Evolutionary conservation across 805 yeast genomes (phyloP).

Genomic region (Kodamaea kaohsiungensis): DNA sequence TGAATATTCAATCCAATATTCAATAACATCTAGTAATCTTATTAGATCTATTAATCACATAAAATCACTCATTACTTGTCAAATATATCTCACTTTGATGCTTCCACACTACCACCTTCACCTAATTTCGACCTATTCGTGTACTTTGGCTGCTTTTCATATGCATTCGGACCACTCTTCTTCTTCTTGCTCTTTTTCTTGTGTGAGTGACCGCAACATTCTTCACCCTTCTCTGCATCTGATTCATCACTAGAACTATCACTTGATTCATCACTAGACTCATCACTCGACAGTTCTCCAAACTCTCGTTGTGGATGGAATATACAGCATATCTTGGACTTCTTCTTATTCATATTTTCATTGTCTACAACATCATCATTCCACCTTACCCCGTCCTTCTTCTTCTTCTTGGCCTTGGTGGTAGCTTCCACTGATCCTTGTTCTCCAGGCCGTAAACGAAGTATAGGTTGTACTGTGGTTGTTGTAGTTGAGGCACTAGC

Average conservation of each 20-base stretch:
- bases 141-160: slow-evolving; percentile 81
- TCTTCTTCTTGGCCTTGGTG: slow-evolving; percentile 7
- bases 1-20: no score
- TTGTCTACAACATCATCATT: slow-evolving; percentile 84
- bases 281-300: slow-evolving; percentile 43
- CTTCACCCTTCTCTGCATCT: slow-evolving; percentile 46
- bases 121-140: slow-evolving; percentile 18
- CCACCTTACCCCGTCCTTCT: slow-evolving; percentile 72
- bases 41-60: no score
- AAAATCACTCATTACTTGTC: no score
- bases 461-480: slow-evolving; percentile 10
- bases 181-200: slow-evolving; percentile 20
- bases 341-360: slow-evolving; percentile 85
- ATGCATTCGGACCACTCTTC: slow-evolving; percentile 68
- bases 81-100: not conserved
- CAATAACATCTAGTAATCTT: no score
- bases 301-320: slow-evolving; percentile 73
- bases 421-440: slow-evolving; percentile 5
- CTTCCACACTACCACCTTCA: not conserved
- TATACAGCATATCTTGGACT: slow-evolving; percentile 87
- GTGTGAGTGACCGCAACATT: slow-evolving; percentile 26
- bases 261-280: slow-evolving; percentile 29
- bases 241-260: slow-evolving; percentile 38
- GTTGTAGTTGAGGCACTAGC: slow-evolving; percentile 4
- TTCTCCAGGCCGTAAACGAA: slow-evolving; percentile 8